Conservation (phyloP, 352 stramenopile species). For the Phytopythium sindhum region DNA sequence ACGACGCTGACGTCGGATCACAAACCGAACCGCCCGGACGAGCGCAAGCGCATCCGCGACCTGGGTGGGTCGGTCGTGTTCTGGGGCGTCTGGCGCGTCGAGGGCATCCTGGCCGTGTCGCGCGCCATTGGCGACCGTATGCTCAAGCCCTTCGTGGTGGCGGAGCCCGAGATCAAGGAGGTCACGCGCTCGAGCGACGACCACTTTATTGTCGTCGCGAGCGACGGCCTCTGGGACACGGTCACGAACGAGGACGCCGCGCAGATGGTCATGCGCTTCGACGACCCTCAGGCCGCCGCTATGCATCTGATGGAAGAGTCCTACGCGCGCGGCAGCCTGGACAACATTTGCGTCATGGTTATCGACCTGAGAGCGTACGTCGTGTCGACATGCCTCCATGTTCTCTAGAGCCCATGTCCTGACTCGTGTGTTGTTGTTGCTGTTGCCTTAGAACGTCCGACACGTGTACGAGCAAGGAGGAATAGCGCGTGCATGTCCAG, state of each 20-base stretch:
- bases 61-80: conserved; percentile 89
- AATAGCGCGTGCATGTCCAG: not conserved
- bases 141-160: conserved; percentile 91
- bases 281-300: conserved; percentile 66
- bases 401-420: not conserved
- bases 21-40: conserved; percentile 89
- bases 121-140: conserved; percentile 90
- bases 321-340: conserved; percentile 77
- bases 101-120: conserved; percentile 92
- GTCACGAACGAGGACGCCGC: conserved; percentile 86
- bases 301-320: conserved; percentile 85
- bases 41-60: conserved; percentile 85
- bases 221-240: conserved; percentile 92
- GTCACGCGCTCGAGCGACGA: conserved; percentile 60
- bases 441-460: not conserved
- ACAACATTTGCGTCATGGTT: conserved; percentile 92
- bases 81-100: conserved; percentile 92
- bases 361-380: conserved; percentile 83
- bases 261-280: conserved; percentile 59
- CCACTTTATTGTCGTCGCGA: conserved; percentile 85
- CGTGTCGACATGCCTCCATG: not conserved
- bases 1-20: conserved; percentile 86
- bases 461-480: conserved; percentile 2
- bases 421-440: not conserved
- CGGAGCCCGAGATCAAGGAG: conserved; percentile 86